Evolutionary conservation across 176 grass and related monocot species (phyloP).

Genomic region (Elaeis guineensis): DNA sequence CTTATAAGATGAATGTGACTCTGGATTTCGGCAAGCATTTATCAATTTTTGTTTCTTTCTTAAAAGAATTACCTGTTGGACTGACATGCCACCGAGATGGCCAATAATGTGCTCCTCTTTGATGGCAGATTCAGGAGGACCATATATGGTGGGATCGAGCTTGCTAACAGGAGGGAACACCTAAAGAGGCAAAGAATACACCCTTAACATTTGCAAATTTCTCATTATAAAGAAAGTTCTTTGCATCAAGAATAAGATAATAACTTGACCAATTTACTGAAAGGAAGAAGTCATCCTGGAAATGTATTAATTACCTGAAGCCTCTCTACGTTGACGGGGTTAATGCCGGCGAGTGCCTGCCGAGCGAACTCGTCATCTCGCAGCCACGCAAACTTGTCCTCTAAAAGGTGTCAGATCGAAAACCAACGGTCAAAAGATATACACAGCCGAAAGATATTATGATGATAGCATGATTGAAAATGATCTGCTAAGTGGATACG

Average conservation of each 20-base stretch:
- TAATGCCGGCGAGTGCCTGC: conserved; percentile 77
- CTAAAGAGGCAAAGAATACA: conserved; percentile 16
- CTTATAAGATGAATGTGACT: too few relatives aligned
- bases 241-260: too few relatives aligned
- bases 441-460: not conserved
- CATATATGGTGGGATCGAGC: conserved; percentile 69
- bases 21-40: too few relatives aligned
- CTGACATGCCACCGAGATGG: conserved; percentile 68
- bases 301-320: conserved; percentile 46
- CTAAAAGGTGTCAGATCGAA: conserved; percentile 17
- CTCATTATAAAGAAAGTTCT: too few relatives aligned
- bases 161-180: conserved; percentile 74
- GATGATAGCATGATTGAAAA: too few relatives aligned
- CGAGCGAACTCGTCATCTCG: conserved; percentile 94
- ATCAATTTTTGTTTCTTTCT: too few relatives aligned
- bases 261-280: too few relatives aligned
- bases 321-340: conserved; percentile 80
- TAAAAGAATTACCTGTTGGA: conserved; percentile 38
- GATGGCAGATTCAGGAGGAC: conserved; percentile 77
- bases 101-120: conserved; percentile 84
- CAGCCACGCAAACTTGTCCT: conserved; percentile 99
- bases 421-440: not conserved
- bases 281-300: too few relatives aligned
- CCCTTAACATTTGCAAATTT: too few relatives aligned
- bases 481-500: too few relatives aligned